Evolutionary conservation across 2,329 filamentous ascomycete species (phyloP).

Genomic region (Pseudocercospora eumusae): DNA sequence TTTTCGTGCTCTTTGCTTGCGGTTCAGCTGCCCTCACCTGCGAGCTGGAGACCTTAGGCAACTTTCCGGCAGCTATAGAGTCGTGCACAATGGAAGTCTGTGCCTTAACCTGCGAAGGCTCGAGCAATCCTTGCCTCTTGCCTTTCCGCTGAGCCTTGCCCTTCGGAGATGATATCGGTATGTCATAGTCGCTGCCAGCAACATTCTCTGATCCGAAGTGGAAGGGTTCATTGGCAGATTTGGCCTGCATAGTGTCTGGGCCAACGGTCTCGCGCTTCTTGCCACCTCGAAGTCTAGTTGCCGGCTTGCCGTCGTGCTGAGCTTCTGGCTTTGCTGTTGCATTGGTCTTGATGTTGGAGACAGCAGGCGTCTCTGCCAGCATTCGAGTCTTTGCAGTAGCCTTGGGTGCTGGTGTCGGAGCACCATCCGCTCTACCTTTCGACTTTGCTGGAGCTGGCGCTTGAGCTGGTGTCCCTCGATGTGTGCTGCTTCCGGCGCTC

Average conservation of each 20-base stretch:
- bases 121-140: neutral
- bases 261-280: slow-evolving; percentile 1
- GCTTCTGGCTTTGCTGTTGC: neutral
- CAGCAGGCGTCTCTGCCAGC: neutral
- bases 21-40: neutral
- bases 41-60: neutral
- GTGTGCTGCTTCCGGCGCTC: neutral
- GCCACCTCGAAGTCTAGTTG: neutral
- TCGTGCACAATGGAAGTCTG: neutral
- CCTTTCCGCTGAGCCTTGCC: neutral
- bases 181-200: neutral
- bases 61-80: neutral
- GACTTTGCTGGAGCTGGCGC: neutral
- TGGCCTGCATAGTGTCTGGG: neutral
- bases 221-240: neutral
- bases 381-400: slow-evolving; percentile 4
- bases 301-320: neutral
- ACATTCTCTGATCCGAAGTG: neutral
- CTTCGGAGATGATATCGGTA: slow-evolving; percentile 3
- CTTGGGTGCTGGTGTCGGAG: neutral
- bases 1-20: neutral
- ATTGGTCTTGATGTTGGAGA: neutral
- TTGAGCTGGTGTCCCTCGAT: neutral
- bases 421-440: neutral
- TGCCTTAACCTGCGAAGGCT: neutral